Evolutionary conservation across 768 basidiomycete genomes (phyloP).

Genomic region (Pleurotus sapidus): DNA sequence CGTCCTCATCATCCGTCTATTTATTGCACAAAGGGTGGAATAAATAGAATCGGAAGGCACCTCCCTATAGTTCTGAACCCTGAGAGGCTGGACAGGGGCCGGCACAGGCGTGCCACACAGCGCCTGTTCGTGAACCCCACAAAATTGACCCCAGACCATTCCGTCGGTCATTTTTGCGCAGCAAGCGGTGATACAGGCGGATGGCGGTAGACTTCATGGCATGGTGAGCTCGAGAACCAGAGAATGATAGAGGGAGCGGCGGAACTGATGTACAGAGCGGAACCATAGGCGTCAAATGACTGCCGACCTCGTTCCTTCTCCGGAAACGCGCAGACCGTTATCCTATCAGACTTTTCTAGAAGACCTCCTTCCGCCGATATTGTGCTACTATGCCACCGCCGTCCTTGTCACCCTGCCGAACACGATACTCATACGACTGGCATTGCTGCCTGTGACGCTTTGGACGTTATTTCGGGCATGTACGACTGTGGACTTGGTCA

Average conservation of each 20-base stretch:
- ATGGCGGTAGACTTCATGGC: constrained; percentile 9
- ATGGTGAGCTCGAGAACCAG: constrained; percentile 5
- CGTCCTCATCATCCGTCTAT: no score
- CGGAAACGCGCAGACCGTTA: constrained; percentile 31
- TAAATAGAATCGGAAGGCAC: no score
- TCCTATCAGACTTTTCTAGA: constrained; percentile 28
- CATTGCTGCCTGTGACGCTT: constrained; percentile 47
- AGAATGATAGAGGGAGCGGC: constrained; percentile 8
- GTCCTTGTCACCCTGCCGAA: constrained; percentile 47
- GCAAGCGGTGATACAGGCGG: background rate
- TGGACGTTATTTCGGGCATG: constrained; percentile 39
- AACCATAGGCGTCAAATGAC: constrained; percentile 7
- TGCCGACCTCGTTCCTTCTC: constrained; percentile 23
- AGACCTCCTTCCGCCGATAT: constrained; percentile 36
- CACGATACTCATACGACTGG: constrained; percentile 39
- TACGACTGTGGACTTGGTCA: constrained; percentile 41
- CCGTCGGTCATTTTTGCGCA: background rate
- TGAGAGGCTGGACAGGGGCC: no score
- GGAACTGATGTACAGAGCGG: background rate
- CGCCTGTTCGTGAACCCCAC: no score
- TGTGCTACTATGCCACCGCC: constrained; percentile 50
- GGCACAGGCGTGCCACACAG: no score
- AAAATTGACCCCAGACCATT: background rate
- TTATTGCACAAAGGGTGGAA: no score
- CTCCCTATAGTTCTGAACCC: no score